phyloP scores from a whole-genome alignment of 2,329 filamentous ascomycete species.

The Corniculantispora saksenae region DNA sequence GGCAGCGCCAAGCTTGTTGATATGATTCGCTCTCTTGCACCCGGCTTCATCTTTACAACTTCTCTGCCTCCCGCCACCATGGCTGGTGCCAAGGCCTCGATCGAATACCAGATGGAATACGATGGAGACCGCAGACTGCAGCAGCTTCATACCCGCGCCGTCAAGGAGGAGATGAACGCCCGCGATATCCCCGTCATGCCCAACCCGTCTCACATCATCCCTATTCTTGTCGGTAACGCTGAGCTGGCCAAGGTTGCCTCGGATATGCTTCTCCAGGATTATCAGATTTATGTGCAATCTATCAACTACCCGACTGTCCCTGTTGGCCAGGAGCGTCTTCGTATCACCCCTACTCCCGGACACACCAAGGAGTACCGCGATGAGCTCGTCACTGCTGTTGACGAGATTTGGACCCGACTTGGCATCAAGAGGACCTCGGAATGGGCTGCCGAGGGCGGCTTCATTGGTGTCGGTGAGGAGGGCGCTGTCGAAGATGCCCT shows the following conservation, averaged over 20 bases:
- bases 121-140: slow-evolving; percentile 87
- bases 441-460: slow-evolving; percentile 88
- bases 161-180: slow-evolving; percentile 78
- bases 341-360: slow-evolving; percentile 93
- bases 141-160: slow-evolving; percentile 92
- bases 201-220: slow-evolving; percentile 95
- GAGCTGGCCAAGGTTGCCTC: slow-evolving; percentile 89
- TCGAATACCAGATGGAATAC: slow-evolving; percentile 88
- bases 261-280: slow-evolving; percentile 85
- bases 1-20: slow-evolving; percentile 86
- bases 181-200: slow-evolving; percentile 94
- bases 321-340: slow-evolving; percentile 93
- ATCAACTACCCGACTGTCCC: slow-evolving; percentile 99
- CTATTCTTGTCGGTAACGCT: slow-evolving; percentile 89
- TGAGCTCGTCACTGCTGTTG: slow-evolving; percentile 79
- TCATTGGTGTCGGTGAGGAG: slow-evolving; percentile 86
- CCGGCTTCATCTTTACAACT: slow-evolving; percentile 98
- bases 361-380: slow-evolving; percentile 84
- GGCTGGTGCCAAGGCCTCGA: slow-evolving; percentile 88
- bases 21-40: slow-evolving; percentile 88
- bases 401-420: slow-evolving; percentile 85
- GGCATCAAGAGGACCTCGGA: slow-evolving; percentile 90
- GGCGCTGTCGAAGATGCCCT: slow-evolving; percentile 67
- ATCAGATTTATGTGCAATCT: slow-evolving; percentile 95
- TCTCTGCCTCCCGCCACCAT: slow-evolving; percentile 94